Conservation (phyloP, 176 grass and related monocot genomes). For the Oryza rufipogon region DNA sequence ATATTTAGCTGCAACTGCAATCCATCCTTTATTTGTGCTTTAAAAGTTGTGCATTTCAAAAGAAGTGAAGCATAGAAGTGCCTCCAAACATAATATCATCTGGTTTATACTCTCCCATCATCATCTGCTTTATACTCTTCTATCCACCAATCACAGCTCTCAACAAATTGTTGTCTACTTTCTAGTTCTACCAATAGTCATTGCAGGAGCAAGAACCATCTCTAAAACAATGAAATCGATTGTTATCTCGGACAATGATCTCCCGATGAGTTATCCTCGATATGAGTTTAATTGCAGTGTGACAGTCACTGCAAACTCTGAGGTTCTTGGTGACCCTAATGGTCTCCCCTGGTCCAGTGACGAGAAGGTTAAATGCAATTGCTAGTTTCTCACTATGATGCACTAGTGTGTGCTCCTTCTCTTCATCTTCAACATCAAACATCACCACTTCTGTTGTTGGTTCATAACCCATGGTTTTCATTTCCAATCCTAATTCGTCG, state of each 20-base stretch:
- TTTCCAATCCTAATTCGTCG: constrained; percentile 52
- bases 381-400: constrained; percentile 72
- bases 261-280: constrained; percentile 52
- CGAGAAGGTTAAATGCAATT: constrained; percentile 65
- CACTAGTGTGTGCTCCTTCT: constrained; percentile 65
- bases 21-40: too few species aligned
- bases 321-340: constrained; percentile 75
- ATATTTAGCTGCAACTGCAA: too few species aligned
- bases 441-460: constrained; percentile 71
- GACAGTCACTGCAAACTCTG: constrained; percentile 62
- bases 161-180: not conserved
- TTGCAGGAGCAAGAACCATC: constrained; percentile 70
- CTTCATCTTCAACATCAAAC: constrained; percentile 71
- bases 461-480: constrained; percentile 64
- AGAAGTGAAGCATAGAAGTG: too few species aligned
- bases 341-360: constrained; percentile 38
- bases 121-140: too few species aligned
- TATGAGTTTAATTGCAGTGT: constrained; percentile 62
- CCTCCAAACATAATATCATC: too few species aligned
- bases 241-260: constrained; percentile 68
- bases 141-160: too few species aligned
- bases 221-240: constrained; percentile 69
- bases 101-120: too few species aligned
- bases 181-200: constrained; percentile 61
- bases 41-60: too few species aligned